These are phyloP conservation scores for Zizania latifolia DNA, from an alignment of 176 grass and related monocot species.

Conservation along the genomic window DNA sequence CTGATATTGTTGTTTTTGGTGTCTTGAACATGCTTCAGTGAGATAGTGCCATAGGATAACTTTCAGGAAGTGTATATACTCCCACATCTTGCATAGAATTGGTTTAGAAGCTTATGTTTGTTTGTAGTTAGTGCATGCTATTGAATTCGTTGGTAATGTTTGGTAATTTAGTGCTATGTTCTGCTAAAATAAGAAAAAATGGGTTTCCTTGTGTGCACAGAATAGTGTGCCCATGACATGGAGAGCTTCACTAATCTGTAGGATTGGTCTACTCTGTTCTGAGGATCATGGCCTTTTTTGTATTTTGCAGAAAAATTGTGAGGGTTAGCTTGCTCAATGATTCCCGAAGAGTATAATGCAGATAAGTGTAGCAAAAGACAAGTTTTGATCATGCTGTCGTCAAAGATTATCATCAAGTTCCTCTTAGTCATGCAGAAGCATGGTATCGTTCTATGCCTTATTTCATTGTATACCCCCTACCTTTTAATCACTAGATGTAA, in stretches of 20 bases:
- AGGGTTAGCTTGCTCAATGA: slow-evolving; percentile 28
- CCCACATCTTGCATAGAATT: neutral
- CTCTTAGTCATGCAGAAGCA: slow-evolving; percentile 43
- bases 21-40: too few relatives aligned
- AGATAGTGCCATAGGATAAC: too few relatives aligned
- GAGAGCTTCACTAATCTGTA: neutral
- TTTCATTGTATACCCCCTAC: neutral
- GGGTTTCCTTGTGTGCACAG: neutral
- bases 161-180: neutral
- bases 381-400: slow-evolving; percentile 10
- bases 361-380: slow-evolving; percentile 26
- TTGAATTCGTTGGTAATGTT: neutral
- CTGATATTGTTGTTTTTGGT: too few relatives aligned
- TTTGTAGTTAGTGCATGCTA: neutral
- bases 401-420: slow-evolving; percentile 35
- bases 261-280: neutral
- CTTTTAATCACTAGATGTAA: neutral
- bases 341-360: slow-evolving; percentile 25
- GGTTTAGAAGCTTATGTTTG: neutral
- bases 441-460: neutral
- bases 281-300: neutral
- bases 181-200: neutral
- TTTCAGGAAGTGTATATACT: neutral
- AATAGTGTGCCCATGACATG: neutral
- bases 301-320: neutral